Percentiles rank a stretch among this genome's conserved stretches.
These are phyloP conservation scores for Vanrija humicola DNA, from an alignment of 1,284 basidiomycete genomes.

Conservation along the genomic window DNA sequence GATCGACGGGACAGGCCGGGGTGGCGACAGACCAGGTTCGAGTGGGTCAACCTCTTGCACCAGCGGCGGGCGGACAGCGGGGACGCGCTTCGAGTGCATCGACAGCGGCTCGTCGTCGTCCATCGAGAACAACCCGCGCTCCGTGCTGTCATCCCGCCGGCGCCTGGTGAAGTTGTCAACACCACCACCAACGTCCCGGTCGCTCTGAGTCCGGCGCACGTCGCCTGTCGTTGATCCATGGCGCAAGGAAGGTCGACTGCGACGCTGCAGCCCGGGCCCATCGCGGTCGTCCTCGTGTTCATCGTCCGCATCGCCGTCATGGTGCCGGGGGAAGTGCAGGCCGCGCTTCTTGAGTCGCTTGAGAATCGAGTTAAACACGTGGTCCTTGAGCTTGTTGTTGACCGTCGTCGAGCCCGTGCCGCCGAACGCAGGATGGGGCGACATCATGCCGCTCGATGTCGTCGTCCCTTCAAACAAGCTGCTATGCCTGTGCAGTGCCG, in stretches of 20 bases:
- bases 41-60: background rate
- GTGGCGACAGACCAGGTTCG: background rate
- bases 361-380: constrained; percentile 82
- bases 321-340: constrained; percentile 15
- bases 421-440: constrained; percentile 56
- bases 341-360: constrained; percentile 53
- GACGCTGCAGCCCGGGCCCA: background rate
- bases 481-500: constrained; percentile 20
- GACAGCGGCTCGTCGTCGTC: constrained; percentile 40
- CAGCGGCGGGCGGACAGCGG: background rate
- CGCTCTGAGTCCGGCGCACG: constrained; percentile 1
- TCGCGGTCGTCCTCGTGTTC: constrained; percentile 31
- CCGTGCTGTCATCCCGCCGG: constrained; percentile 31
- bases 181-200: background rate
- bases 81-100: constrained; percentile 1
- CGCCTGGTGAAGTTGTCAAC: background rate
- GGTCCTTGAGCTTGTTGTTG: constrained; percentile 86
- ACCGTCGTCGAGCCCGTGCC: constrained; percentile 87
- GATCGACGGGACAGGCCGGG: background rate
- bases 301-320: constrained; percentile 41
- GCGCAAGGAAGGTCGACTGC: background rate
- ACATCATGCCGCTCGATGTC: constrained; percentile 1
- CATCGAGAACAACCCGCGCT: constrained; percentile 50
- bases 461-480: background rate
- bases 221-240: background rate